Conservation (phyloP, 2,329 filamentous ascomycete genomes). For the Phyllosticta citriasiana region DNA sequence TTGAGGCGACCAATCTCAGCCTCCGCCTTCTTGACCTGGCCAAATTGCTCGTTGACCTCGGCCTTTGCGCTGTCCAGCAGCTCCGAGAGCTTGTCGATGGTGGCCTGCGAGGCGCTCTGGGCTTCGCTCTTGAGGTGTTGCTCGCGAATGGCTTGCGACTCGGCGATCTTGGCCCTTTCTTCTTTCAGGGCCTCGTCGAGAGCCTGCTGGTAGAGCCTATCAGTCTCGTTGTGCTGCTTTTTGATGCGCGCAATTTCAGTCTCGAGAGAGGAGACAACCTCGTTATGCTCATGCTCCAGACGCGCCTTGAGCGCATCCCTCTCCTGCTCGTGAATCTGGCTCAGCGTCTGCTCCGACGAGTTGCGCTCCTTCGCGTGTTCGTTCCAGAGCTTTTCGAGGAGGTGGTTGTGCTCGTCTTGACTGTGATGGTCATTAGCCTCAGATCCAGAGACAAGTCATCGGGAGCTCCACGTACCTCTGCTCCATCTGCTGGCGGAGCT, state of each 20-base stretch:
- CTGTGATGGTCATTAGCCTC: background rate
- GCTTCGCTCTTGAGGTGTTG: conserved; percentile 2
- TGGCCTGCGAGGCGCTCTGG: conserved; percentile 1
- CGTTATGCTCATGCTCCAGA: background rate
- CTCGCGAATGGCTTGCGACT: conserved; percentile 1
- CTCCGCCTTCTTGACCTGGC: conserved; percentile 4
- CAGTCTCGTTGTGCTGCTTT: conserved; percentile 7
- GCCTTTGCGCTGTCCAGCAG: conserved; percentile 6
- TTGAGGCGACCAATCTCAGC: conserved; percentile 3
- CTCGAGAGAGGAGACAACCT: conserved; percentile 2
- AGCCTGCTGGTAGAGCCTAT: conserved; percentile 8
- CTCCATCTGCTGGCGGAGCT: background rate
- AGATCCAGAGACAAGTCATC: background rate
- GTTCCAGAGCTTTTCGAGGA: conserved; percentile 7
- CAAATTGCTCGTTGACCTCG: conserved; percentile 7
- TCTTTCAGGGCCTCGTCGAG: conserved; percentile 8
- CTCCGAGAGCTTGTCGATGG: conserved; percentile 5
- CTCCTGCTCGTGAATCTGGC: conserved; percentile 6
- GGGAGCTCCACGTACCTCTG: conserved; percentile 1
- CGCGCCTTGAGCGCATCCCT: background rate
- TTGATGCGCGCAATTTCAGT: conserved; percentile 7
- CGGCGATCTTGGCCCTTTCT: conserved; percentile 3
- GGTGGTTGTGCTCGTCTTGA: conserved; percentile 5
- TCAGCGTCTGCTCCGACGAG: conserved; percentile 7
- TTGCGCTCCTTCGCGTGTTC: conserved; percentile 7